Base-by-base conservation (phyloP, 2,329 filamentous ascomycete genomes). In the Cytospora piceae region DNA sequence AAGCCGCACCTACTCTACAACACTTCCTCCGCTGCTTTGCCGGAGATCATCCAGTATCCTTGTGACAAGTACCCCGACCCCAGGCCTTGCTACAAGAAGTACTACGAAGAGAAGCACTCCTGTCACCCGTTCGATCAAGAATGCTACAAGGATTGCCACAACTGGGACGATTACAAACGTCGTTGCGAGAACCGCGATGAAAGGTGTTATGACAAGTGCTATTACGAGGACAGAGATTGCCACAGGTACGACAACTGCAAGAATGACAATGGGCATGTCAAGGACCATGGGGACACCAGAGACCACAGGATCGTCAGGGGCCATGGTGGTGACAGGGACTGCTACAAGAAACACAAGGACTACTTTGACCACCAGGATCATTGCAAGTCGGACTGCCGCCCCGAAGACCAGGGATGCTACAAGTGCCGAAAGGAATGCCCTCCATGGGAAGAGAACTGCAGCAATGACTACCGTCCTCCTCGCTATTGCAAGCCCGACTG, bases 121-220 rank as follows among this genome's bases (percentile, higher is more conserved):
- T 66, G 64, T 37, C 64, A 66, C 34, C 64, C 64, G 2, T 66
- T 62, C 34, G 64, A 66, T 55, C 42, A 42, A 24, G 34, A 52
- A 34, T 66, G 64, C 27, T 66, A 66, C 54, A 52, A 37, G 42
- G 64, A 66, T 42, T 54, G 54, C 46, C n/a, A 58, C 51, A 37
- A 46, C 34, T 66, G 61, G 46, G 59, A 66, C 20, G 64, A 66
- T 34, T 66, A 66, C 54, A 42, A 37, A 8, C 32, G 32, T 52
- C 54, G 52, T 22, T 66, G 64, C 58, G 61, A 66, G 46, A 34
- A 62, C 20, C 11, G 14, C 15, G 39, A n/a, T 51, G 51, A 55
- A 22, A 42, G 55, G 59, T 56, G 54, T 17, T 59, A 62, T 22
- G 53, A 62, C 34, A 56, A 39, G n/a, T 66, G 64, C 54, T 34